phyloP scores from a whole-genome alignment of 352 stramenopile species.

The Globisporangium acanthophoron region DNA sequence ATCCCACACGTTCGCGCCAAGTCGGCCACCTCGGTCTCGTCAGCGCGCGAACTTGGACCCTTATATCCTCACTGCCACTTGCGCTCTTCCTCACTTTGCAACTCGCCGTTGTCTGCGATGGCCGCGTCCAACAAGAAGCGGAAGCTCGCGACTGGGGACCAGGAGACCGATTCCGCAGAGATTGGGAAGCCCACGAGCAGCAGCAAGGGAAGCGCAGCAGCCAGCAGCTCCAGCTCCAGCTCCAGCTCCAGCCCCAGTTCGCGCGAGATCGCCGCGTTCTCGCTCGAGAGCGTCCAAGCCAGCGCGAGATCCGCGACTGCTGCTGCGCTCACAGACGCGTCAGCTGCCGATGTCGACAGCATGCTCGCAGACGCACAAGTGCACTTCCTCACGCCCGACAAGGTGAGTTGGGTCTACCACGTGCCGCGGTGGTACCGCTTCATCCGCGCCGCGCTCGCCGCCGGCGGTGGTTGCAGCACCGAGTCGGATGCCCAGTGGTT shows the following conservation, averaged over 20 bases:
- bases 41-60: not conserved
- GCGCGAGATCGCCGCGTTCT: not conserved
- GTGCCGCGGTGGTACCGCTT: conserved; percentile 47
- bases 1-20: not conserved
- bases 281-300: not conserved
- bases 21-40: not conserved
- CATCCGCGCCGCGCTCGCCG: conserved; percentile 7
- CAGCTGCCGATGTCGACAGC: not conserved
- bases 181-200: not conserved
- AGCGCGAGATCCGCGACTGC: not conserved
- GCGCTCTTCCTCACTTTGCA: not conserved
- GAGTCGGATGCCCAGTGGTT: conserved; percentile 12
- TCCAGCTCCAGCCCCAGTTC: too few relatives aligned
- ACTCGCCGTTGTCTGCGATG: not conserved
- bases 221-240: not conserved
- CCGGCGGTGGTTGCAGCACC: not conserved
- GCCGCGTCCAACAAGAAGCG: not conserved
- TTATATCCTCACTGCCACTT: too few relatives aligned
- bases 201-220: too few relatives aligned
- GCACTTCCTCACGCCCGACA: conserved; percentile 20
- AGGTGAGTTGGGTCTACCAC: conserved; percentile 53
- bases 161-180: not conserved
- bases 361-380: conserved; percentile 6
- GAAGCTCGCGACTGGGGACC: not conserved
- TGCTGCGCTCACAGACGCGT: not conserved